These are phyloP conservation scores for Rhodofomes roseus DNA, from an alignment of 1,284 basidiomycete genomes.

Conservation along the genomic window DNA sequence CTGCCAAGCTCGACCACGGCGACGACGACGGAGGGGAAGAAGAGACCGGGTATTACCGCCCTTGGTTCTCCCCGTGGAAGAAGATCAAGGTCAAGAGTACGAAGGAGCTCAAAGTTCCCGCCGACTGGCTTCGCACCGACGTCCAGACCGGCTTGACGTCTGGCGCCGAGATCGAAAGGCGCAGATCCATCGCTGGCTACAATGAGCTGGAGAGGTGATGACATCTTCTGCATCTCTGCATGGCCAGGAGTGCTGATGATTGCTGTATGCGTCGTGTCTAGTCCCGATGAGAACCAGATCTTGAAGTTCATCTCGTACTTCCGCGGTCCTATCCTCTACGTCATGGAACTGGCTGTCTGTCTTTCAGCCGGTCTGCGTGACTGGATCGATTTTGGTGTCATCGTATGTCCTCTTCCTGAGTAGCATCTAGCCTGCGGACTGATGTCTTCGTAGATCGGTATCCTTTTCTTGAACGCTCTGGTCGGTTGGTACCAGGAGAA, in stretches of 20 bases:
- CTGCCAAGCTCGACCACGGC: slow-evolving; percentile 6
- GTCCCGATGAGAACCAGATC: slow-evolving; percentile 9
- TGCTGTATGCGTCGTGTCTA: not conserved
- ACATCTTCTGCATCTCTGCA: not conserved
- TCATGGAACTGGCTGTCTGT: slow-evolving; percentile 10
- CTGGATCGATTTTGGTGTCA: slow-evolving; percentile 13
- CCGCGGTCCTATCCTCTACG: slow-evolving; percentile 11
- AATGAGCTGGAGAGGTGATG: slow-evolving; percentile 4
- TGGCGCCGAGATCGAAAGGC: slow-evolving; percentile 4
- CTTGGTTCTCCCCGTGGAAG: slow-evolving; percentile 9
- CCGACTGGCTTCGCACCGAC: slow-evolving; percentile 9
- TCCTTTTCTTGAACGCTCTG: slow-evolving; percentile 9
- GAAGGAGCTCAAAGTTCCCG: slow-evolving; percentile 3
- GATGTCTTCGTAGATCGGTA: slow-evolving; percentile 3
- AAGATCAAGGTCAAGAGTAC: not conserved
- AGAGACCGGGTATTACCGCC: slow-evolving; percentile 1
- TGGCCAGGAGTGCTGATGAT: not conserved
- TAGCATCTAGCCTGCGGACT: not conserved
- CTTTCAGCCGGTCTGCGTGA: slow-evolving; percentile 9
- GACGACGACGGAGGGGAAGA: slow-evolving; percentile 3
- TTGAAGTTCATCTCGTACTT: slow-evolving; percentile 12
- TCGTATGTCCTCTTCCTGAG: not conserved
- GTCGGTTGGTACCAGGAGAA: slow-evolving; percentile 12
- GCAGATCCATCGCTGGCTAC: slow-evolving; percentile 1
- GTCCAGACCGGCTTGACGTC: slow-evolving; percentile 4